These are phyloP conservation scores for Quercus lobata DNA, from an alignment of 331 rosid species.

Conservation along the genomic window DNA sequence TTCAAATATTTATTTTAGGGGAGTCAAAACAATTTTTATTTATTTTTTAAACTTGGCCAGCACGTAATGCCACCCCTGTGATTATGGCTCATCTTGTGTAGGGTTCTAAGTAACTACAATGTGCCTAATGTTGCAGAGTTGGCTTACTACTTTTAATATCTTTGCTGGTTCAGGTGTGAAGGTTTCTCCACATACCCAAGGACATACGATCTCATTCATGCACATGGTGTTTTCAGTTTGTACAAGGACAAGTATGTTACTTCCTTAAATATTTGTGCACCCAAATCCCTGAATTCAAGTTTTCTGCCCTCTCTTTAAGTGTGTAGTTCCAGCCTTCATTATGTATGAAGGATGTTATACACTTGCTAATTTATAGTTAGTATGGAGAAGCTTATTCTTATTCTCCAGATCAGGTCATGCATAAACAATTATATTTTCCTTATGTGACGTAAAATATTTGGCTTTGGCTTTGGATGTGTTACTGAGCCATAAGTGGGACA, in stretches of 20 bases:
- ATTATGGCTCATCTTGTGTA: slow-evolving; percentile 3
- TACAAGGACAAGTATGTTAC: slow-evolving; percentile 74
- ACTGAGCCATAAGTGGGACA: not conserved
- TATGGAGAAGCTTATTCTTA: not conserved
- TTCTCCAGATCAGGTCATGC: not conserved
- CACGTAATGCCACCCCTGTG: not conserved
- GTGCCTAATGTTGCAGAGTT: not conserved
- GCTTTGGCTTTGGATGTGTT: not conserved
- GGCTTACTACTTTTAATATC: not conserved
- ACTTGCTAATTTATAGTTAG: not conserved
- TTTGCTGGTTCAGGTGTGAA: slow-evolving; percentile 66
- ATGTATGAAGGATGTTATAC: not conserved
- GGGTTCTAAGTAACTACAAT: slow-evolving; percentile 1
- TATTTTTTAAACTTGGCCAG: too few species aligned
- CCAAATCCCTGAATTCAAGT: not conserved
- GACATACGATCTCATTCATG: slow-evolving; percentile 95
- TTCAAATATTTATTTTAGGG: too few species aligned
- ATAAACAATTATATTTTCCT: slow-evolving; percentile 1
- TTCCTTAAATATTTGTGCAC: slow-evolving; percentile 1
- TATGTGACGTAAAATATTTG: not conserved
- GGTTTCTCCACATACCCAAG: slow-evolving; percentile 93
- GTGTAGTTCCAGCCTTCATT: not conserved
- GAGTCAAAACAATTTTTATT: too few species aligned
- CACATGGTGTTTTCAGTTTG: slow-evolving; percentile 73
- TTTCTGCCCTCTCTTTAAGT: slow-evolving; percentile 2